Evolutionary conservation across 176 grass and related monocot species (phyloP).

Genomic region (Aegilops longissima): DNA sequence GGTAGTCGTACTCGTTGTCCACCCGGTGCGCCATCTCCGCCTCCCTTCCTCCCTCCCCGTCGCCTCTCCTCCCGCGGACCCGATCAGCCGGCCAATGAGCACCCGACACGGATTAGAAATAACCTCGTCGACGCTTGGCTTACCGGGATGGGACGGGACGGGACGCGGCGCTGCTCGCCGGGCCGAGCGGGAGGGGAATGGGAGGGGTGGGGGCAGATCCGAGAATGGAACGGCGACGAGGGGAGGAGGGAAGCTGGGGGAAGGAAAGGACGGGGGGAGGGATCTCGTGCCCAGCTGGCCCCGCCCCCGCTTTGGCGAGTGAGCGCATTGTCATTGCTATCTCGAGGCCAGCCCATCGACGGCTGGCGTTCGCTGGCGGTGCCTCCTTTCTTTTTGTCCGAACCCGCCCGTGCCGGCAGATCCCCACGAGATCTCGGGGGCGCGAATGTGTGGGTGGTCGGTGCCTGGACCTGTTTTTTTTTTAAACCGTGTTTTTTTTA

Average conservation of each 20-base stretch:
- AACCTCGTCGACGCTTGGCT: neutral
- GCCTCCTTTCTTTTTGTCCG: neutral
- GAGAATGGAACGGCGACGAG: conserved; percentile 6
- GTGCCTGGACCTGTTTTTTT: neutral
- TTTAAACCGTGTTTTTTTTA: no score
- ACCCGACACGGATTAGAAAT: neutral
- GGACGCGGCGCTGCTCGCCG: neutral
- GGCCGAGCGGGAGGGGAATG: conserved; percentile 32
- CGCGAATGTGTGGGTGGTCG: neutral
- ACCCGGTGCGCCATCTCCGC: conserved; percentile 53
- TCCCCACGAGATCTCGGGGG: conserved; percentile 4
- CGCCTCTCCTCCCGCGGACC: no score
- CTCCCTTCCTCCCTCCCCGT: neutral
- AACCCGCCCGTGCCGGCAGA: conserved; percentile 9
- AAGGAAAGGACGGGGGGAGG: neutral
- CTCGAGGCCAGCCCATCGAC: conserved; percentile 27
- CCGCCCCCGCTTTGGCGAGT: conserved; percentile 20
- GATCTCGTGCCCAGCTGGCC: conserved; percentile 34
- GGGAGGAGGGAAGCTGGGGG: neutral
- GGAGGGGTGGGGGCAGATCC: conserved; percentile 1
- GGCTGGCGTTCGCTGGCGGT: conserved; percentile 32
- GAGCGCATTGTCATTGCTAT: conserved; percentile 5
- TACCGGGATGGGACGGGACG: neutral
- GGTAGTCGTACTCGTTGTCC: conserved; percentile 84
- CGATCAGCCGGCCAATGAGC: neutral